Percentiles rank a stretch among this genome's conserved stretches.
These are phyloP conservation scores for Metschnikowia amazonensis DNA, from an alignment of 805 yeast species.

Conservation along the genomic window DNA sequence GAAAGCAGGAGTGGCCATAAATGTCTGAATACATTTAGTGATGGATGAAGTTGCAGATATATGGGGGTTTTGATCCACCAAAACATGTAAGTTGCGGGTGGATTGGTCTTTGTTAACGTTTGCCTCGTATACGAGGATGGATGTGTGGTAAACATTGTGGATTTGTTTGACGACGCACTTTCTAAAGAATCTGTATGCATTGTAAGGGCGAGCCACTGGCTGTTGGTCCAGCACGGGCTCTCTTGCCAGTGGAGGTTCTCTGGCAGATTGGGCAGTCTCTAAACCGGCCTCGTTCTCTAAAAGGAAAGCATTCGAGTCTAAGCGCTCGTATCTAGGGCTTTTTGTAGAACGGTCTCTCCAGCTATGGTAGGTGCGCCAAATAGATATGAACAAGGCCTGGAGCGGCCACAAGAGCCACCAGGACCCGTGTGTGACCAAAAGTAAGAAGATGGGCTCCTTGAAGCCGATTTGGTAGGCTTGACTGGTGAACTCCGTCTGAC, in stretches of 20 bases:
- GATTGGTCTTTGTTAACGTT: constrained; percentile 35
- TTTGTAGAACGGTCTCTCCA: constrained; percentile 11
- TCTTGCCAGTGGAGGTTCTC: constrained; percentile 10
- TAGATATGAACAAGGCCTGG: constrained; percentile 52
- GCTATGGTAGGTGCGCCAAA: constrained; percentile 40
- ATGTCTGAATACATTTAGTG: constrained; percentile 29
- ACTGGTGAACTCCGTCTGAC: constrained; percentile 78
- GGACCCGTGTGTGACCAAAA: constrained; percentile 71
- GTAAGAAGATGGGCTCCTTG: constrained; percentile 63
- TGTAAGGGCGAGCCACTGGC: constrained; percentile 10
- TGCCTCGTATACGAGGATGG: constrained; percentile 40
- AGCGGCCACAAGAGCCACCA: constrained; percentile 74
- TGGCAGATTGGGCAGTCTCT: constrained; percentile 6
- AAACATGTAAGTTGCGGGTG: constrained; percentile 28
- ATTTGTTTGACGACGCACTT: constrained; percentile 39
- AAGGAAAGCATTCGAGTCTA: constrained; percentile 29
- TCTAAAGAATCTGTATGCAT: constrained; percentile 28
- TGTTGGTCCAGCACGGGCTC: constrained; percentile 3
- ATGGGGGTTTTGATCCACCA: constrained; percentile 37
- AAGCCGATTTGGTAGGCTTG: constrained; percentile 58
- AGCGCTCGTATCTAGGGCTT: constrained; percentile 24
- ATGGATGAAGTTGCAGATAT: constrained; percentile 33
- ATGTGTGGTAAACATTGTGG: constrained; percentile 43
- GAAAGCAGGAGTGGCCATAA: constrained; percentile 44
- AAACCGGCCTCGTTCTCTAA: constrained; percentile 18